Conservation (phyloP, 192 early-diverging fungal species). For the Phycomyces blakesleeanus region DNA sequence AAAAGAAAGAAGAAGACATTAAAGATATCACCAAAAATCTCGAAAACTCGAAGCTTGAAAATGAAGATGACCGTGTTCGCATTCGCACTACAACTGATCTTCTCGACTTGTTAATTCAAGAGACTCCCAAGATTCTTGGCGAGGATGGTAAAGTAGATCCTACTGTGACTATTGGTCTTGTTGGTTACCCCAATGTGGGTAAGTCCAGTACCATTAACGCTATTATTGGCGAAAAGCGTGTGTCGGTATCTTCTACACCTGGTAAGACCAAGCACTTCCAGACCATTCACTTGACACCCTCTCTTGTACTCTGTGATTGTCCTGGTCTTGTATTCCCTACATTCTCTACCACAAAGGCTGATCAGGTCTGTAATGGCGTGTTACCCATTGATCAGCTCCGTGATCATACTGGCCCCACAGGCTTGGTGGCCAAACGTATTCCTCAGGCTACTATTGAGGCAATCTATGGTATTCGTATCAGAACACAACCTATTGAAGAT, state of each 20-base stretch:
- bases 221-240: conserved; percentile 87
- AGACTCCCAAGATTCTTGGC: conserved; percentile 38
- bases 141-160: conserved; percentile 26
- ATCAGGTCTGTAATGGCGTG: conserved; percentile 98
- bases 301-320: conserved; percentile 94
- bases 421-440: conserved; percentile 75
- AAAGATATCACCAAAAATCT: conserved; percentile 26
- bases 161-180: conserved; percentile 83
- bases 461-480: conserved; percentile 90
- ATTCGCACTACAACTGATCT: conserved; percentile 51
- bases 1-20: conserved; percentile 23
- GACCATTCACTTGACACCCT: conserved; percentile 87
- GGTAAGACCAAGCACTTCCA: conserved; percentile 99
- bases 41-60: conserved; percentile 27
- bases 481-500: conserved; percentile 69
- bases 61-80: conserved; percentile 46
- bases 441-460: conserved; percentile 86
- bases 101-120: conserved; percentile 46
- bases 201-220: conserved; percentile 99
- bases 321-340: conserved; percentile 98
- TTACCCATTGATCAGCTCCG: conserved; percentile 98
- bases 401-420: conserved; percentile 87
- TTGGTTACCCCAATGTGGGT: conserved; percentile 99
- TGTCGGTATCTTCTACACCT: conserved; percentile 94
- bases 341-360: conserved; percentile 97